Conservation (phyloP, 2,329 filamentous ascomycete genomes). For the Xylariales sp. region DNA sequence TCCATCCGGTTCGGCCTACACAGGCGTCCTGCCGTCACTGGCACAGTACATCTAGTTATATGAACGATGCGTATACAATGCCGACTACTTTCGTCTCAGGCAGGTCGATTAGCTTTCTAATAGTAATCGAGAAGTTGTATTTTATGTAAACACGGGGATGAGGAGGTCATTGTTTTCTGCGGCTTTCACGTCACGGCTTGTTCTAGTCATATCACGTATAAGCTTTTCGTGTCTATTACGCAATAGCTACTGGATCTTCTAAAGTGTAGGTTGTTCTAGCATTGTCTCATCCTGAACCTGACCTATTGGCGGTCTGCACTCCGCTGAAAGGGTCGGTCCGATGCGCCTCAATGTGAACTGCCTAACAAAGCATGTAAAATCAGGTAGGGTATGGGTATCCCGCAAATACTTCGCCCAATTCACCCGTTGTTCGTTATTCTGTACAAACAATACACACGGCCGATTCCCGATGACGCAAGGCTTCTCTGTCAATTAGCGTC, state of each 20-base stretch:
- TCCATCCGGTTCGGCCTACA: slow-evolving; percentile 45
- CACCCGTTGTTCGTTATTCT: slow-evolving; percentile 29
- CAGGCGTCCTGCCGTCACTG: slow-evolving; percentile 45
- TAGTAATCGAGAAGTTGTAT: neutral
- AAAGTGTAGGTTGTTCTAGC: slow-evolving; percentile 18
- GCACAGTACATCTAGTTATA: slow-evolving; percentile 42
- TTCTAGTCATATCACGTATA: neutral
- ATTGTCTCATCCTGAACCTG: slow-evolving; percentile 28
- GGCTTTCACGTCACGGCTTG: neutral
- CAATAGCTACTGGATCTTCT: slow-evolving; percentile 31
- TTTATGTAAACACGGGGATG: neutral
- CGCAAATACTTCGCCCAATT: slow-evolving; percentile 26
- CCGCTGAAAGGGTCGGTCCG: slow-evolving; percentile 39
- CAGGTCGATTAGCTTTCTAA: neutral
- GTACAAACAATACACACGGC: slow-evolving; percentile 34
- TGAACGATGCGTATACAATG: slow-evolving; percentile 19
- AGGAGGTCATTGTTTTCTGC: neutral
- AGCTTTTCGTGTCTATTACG: slow-evolving; percentile 32
- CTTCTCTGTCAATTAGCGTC: slow-evolving; percentile 4
- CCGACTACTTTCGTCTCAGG: neutral
- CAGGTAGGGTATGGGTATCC: slow-evolving; percentile 20
- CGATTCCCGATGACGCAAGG: slow-evolving; percentile 2
- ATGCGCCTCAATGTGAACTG: slow-evolving; percentile 23
- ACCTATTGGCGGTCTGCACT: slow-evolving; percentile 48
- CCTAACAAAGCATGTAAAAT: slow-evolving; percentile 18